Base-by-base conservation (phyloP, 2,329 filamentous ascomycete genomes). In the Sclerotinia subarctica region DNA sequence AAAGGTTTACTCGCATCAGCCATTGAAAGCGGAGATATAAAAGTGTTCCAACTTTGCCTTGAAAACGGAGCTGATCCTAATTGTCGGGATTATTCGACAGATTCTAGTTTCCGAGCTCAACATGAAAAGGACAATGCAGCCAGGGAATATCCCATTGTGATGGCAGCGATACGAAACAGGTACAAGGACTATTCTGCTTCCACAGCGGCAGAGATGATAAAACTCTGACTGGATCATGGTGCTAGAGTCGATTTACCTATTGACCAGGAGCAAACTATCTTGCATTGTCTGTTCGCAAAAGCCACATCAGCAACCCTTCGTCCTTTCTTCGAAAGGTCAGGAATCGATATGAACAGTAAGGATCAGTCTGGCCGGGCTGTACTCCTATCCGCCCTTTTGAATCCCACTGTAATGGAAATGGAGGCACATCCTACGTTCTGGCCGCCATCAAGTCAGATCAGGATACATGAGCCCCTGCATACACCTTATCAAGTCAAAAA, bases 41-140 rank as follows among this genome's bases (percentile, higher is more conserved):
- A 35, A 3, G 29, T 42, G 3, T 8, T 66, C 5, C 32, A 62
- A 17, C 21, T 69, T 21, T 60, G 10, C 11, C 54, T 69, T 32
- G 26, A 60, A 6, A 56, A 24, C 19, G 47, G 54, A 59, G 63
- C 56, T 13, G 42, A 69, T 24, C 59, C 53, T 21, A 69, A 62
- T 62, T 15, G 13, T 19, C 46, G 17, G 19, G 51, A 56, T 32
- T 19, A 38, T 13, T 57, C 29, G 15, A 46, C 42, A 26, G 32
- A 38, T 17, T 24, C 46, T n/a, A 46, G 46, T n/a, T 57, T 19
- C n/a, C 32, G 24, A 57, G 21, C 54, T n/a, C 32, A 19, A 24
- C 3, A 24, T 15, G 13, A 15, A 21, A 24, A 5, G 3, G 10
- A 1, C 17, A 26, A 26, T 42, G 35, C 17, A 26, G 11, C n/a